Conservation (phyloP, 768 basidiomycete genomes). For the Tubosaeta sp. region DNA sequence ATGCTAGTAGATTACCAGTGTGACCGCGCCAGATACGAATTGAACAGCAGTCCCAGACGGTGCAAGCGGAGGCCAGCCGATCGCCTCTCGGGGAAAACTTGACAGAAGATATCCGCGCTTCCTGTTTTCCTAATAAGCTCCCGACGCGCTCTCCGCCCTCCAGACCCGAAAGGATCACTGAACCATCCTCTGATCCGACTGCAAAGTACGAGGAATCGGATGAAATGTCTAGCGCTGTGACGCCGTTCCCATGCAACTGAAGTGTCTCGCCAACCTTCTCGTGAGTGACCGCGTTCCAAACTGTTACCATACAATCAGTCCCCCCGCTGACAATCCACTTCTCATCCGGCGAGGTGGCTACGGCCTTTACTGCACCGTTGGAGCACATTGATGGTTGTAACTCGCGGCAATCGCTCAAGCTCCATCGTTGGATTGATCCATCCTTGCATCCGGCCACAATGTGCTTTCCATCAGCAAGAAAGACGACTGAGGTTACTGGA, state of each 20-base stretch:
- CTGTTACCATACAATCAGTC: background rate
- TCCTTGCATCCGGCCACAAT: conserved; percentile 3
- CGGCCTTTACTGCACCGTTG: background rate
- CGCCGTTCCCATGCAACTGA: background rate
- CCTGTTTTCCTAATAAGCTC: background rate
- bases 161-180: background rate
- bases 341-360: conserved; percentile 6
- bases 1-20: conserved; percentile 7
- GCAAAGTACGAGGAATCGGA: background rate
- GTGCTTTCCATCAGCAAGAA: conserved; percentile 6
- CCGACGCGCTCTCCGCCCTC: background rate
- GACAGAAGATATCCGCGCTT: background rate
- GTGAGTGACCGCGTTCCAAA: conserved; percentile 3
- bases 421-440: conserved; percentile 9
- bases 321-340: conserved; percentile 8
- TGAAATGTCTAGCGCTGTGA: conserved; percentile 8
- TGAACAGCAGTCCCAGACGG: background rate
- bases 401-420: background rate
- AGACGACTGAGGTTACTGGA: background rate
- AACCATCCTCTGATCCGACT: conserved; percentile 3
- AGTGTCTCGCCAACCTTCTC: background rate
- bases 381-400: background rate
- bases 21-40: conserved; percentile 6
- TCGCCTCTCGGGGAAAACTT: conserved; percentile 6
- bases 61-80: conserved; percentile 7